Evolutionary conservation across 495 filamentous ascomycete genomes (phyloP).

Genomic region (Penicillium pulvis): DNA sequence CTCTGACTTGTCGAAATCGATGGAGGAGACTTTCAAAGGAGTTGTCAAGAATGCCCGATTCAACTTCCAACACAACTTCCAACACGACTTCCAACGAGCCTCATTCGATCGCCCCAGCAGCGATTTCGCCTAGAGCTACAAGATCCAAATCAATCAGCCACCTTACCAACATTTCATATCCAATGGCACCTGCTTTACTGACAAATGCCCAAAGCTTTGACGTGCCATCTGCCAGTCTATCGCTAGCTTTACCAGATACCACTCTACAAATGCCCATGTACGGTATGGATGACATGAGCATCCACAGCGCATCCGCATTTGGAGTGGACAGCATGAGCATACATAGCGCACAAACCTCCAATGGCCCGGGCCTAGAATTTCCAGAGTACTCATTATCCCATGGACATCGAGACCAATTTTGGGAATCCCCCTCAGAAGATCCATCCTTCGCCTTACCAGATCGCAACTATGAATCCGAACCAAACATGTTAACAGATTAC

Average conservation of each 20-base stretch:
- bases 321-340: slow-evolving; percentile 1
- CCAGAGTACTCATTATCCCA: neutral
- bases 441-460: slow-evolving; percentile 2
- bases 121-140: neutral
- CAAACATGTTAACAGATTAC: slow-evolving; percentile 3
- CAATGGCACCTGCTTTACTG: neutral
- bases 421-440: neutral
- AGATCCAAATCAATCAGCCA: neutral
- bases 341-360: slow-evolving; percentile 1
- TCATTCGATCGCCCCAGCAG: neutral
- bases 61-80: neutral
- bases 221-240: neutral
- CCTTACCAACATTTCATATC: neutral
- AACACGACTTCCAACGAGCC: neutral
- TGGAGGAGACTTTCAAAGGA: slow-evolving; percentile 10
- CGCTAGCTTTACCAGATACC: neutral
- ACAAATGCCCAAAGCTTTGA: neutral
- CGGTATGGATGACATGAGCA: neutral
- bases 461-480: slow-evolving; percentile 4
- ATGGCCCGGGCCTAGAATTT: neutral
- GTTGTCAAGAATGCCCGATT: neutral
- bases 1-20: slow-evolving; percentile 9
- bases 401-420: neutral
- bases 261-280: neutral
- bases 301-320: neutral